Conservation (phyloP, 164 flowering plant genomes). For the Kalanchoe fedtschenkoi region DNA sequence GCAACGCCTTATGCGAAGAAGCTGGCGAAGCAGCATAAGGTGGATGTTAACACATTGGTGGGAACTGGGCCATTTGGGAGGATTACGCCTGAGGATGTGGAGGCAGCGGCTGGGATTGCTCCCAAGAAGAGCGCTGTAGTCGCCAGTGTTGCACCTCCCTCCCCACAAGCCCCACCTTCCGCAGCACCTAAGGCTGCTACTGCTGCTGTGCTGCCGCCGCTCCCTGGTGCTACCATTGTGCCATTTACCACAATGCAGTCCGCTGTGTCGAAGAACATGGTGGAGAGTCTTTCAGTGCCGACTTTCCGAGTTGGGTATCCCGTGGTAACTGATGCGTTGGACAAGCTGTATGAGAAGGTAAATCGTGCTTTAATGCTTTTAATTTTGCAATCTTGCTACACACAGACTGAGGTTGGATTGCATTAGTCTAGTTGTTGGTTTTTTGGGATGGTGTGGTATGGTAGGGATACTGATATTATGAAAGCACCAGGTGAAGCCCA, state of each 20-base stretch:
- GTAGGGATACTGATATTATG: not conserved
- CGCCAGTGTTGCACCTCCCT: slow-evolving; percentile 19
- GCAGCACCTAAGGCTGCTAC: slow-evolving; percentile 12
- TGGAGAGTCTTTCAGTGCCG: slow-evolving; percentile 80
- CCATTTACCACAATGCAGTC: slow-evolving; percentile 86
- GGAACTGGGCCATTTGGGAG: slow-evolving; percentile 84
- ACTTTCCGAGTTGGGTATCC: slow-evolving; percentile 91
- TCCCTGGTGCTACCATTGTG: slow-evolving; percentile 55
- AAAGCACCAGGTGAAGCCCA: slow-evolving; percentile 57
- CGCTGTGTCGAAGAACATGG: slow-evolving; percentile 82
- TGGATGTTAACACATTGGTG: slow-evolving; percentile 46
- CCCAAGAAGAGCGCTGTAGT: slow-evolving; percentile 19
- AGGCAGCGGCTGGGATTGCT: slow-evolving; percentile 67
- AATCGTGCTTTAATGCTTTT: not conserved
- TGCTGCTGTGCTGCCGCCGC: slow-evolving; percentile 22
- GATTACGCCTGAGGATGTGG: slow-evolving; percentile 69
- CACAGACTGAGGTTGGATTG: not conserved
- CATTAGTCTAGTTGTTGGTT: not conserved
- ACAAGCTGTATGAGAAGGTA: slow-evolving; percentile 79
- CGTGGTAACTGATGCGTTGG: slow-evolving; percentile 65
- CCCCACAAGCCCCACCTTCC: slow-evolving; percentile 19
- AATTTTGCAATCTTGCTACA: not conserved
- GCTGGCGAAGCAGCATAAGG: slow-evolving; percentile 87
- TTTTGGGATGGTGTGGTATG: not conserved
- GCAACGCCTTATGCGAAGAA: slow-evolving; percentile 82